Evolutionary conservation across 768 basidiomycete genomes (phyloP).

Genomic region (Boletus patriciae): DNA sequence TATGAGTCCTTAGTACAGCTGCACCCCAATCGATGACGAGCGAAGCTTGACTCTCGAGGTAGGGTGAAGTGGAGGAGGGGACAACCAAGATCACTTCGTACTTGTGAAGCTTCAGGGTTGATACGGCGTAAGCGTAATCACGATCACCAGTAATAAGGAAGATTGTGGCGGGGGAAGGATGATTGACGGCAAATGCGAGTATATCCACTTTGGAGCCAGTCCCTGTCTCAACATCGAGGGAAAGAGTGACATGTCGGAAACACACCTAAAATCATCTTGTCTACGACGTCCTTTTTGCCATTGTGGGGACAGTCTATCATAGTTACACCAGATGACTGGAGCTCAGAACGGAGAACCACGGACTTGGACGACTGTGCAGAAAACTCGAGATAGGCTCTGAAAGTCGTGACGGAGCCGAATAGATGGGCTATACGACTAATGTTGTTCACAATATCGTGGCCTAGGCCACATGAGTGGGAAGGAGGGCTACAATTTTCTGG

Average conservation of each 20-base stretch:
- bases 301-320: constrained; percentile 38
- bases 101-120: constrained; percentile 52
- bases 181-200: constrained; percentile 65
- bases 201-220: constrained; percentile 56
- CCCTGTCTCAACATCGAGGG: constrained; percentile 1
- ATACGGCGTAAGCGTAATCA: constrained; percentile 65
- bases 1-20: constrained; percentile 37
- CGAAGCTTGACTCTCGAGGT: constrained; percentile 56
- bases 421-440: constrained; percentile 45
- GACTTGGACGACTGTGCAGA: constrained; percentile 40
- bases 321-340: constrained; percentile 46
- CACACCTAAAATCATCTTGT: constrained; percentile 49
- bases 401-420: constrained; percentile 48
- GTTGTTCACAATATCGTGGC: constrained; percentile 43
- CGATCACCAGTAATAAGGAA: constrained; percentile 67
- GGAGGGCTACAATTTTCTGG: constrained; percentile 35
- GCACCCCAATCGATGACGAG: constrained; percentile 50
- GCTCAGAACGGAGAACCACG: constrained; percentile 38
- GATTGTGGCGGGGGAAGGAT: constrained; percentile 51
- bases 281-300: constrained; percentile 39
- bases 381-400: constrained; percentile 55
- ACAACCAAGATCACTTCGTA: constrained; percentile 54
- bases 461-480: constrained; percentile 34
- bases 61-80: constrained; percentile 40
- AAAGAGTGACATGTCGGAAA: not conserved